Conservation (phyloP, 441 rosid genomes). For the Hypseocharis bilobata region DNA sequence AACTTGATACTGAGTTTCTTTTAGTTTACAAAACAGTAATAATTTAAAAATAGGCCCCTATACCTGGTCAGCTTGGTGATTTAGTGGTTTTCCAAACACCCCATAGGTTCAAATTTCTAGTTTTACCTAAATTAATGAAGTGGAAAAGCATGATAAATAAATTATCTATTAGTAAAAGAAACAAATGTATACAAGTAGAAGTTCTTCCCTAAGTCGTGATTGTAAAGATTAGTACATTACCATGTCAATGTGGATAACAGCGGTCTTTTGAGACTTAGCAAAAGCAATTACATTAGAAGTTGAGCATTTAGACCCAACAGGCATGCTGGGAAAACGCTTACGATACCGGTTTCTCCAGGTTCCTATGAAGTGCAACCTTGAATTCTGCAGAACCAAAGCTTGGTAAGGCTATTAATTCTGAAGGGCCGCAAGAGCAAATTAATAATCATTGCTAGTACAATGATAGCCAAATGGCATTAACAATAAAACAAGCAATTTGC, state of each 20-base stretch:
- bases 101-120: constrained; percentile 11
- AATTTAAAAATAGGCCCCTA: no score
- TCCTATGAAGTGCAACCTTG: constrained; percentile 95
- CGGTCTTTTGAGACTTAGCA: constrained; percentile 31
- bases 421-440: background rate
- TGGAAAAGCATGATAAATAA: constrained; percentile 1
- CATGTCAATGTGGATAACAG: constrained; percentile 78
- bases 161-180: constrained; percentile 3
- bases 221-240: constrained; percentile 42
- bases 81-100: no score
- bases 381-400: constrained; percentile 47
- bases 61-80: no score
- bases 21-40: no score
- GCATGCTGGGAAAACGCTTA: constrained; percentile 45
- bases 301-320: constrained; percentile 29
- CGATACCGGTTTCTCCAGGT: constrained; percentile 89
- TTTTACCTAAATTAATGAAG: constrained; percentile 1
- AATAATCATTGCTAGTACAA: background rate
- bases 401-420: constrained; percentile 2
- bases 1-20: no score
- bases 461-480: background rate
- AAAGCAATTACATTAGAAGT: constrained; percentile 31
- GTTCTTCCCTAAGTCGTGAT: constrained; percentile 11
- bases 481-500: background rate
- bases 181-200: constrained; percentile 3